These are phyloP conservation scores for Delphinella strobiligena DNA, from an alignment of 2,329 filamentous ascomycete species.

Conservation along the genomic window DNA sequence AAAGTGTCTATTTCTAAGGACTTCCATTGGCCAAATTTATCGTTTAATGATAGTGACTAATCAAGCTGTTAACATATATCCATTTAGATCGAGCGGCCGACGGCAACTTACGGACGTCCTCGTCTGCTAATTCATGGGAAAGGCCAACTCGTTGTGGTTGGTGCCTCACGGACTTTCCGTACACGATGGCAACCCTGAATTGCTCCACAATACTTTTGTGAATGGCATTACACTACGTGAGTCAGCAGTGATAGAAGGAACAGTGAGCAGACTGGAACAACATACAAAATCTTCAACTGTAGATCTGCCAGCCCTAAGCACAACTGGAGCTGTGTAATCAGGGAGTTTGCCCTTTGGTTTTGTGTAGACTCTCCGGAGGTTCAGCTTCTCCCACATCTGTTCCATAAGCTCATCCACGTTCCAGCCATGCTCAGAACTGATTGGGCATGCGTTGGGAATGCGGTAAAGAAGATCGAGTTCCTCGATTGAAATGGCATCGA, in stretches of 20 bases:
- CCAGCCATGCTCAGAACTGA: slow-evolving; percentile 92
- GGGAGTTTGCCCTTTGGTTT: slow-evolving; percentile 94
- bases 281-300: slow-evolving; percentile 96
- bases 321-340: slow-evolving; percentile 84
- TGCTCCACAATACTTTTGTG: slow-evolving; percentile 92
- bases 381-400: slow-evolving; percentile 96
- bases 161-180: slow-evolving; percentile 96
- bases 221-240: slow-evolving; percentile 76
- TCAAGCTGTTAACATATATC: slow-evolving; percentile 4
- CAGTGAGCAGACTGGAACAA: slow-evolving; percentile 16
- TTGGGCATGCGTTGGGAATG: slow-evolving; percentile 92
- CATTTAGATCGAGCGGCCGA: not conserved
- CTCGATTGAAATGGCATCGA: slow-evolving; percentile 94
- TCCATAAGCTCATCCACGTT: slow-evolving; percentile 95
- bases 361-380: slow-evolving; percentile 84
- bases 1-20: too few species aligned
- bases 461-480: slow-evolving; percentile 92
- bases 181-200: slow-evolving; percentile 91
- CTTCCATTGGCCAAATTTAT: slow-evolving; percentile 1
- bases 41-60: slow-evolving; percentile 10
- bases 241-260: slow-evolving; percentile 22
- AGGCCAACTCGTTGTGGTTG: slow-evolving; percentile 93
- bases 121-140: slow-evolving; percentile 80
- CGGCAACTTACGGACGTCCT: slow-evolving; percentile 55
- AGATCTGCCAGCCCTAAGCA: slow-evolving; percentile 67